Evolutionary conservation across 2,329 filamentous ascomycete species (phyloP), one percentile per base, ranked within the genome.

Genomic region (Clarireedia paspali): DNA sequence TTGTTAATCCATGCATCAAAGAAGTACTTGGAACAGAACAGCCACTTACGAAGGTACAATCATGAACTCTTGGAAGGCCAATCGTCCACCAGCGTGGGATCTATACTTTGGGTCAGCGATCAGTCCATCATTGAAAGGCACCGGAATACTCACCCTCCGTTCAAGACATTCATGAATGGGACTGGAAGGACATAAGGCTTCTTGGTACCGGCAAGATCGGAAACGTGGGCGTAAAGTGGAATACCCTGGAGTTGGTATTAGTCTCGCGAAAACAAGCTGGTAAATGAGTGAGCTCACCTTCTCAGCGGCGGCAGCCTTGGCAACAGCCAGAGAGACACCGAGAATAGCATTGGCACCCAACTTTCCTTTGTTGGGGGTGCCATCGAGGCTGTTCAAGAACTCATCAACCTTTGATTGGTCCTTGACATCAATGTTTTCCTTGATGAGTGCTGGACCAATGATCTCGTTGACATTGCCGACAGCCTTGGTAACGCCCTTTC

Each of bases 61-160:
- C 90, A 95, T 95, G 82, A 95, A 95, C 77, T 95, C 90, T 77
- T 95, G 90, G 84, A 95, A 95, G 66, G 89, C 89, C 67, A 95
- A 84, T 73, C 91, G 89, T 71, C 94, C 94, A 83, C 94, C 94
- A 65, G 94, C 94, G 81, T 99, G 94, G 70, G 92, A 97, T 66
- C 94, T 87, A 34, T 27, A 17, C 24, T 14, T 15, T 26, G 10
- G 30, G 20, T 70, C 53, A 69, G 64, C 44, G 7, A 44, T 1
- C 20, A 27, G 44, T 23, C 17, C 23, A 49, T 15, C 2, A 23
- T 49, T 5, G 4, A 5, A 15, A 5, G n/a, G 10, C 4, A 17
- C 17, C 12, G 24, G 17, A 45, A 49, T 46, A 60, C 65, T 54
- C 63, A 70, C 70, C 74, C 74, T 67, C 89, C 89, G 75, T 95